Evolutionary conservation across 108 stramenopile species (phyloP), one percentile per base, ranked within the genome.

Genomic region (Chaetoceros muelleri): DNA sequence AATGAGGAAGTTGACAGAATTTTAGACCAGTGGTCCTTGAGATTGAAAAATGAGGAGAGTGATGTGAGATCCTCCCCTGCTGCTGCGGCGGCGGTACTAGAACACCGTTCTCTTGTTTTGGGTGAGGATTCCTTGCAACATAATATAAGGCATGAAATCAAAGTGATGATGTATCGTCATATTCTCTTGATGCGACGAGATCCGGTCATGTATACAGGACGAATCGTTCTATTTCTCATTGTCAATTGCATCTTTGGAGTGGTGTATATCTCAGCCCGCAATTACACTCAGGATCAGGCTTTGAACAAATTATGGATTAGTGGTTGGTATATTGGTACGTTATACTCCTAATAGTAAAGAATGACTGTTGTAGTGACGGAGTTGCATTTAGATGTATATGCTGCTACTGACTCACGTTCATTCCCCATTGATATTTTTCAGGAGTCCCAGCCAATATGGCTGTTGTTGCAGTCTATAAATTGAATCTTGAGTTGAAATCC

Each of bases 21-120:
- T 24, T 53, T 76, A 24, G 67, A 76, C 49, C 49, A 57, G 16
- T 76, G 66, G 66, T n/a, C n/a, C n/a, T n/a, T n/a, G n/a, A n/a
- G n/a, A n/a, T n/a, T n/a, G n/a, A n/a, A n/a, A n/a, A n/a, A n/a
- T n/a, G n/a, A n/a, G n/a, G n/a, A n/a, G n/a, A n/a, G n/a, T n/a
- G n/a, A n/a, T n/a, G n/a, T n/a, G n/a, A n/a, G n/a, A n/a, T n/a
- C n/a, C n/a, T n/a, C n/a, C n/a, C n/a, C n/a, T n/a, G n/a, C n/a
- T n/a, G n/a, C n/a, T n/a, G n/a, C n/a, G n/a, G n/a, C n/a, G n/a
- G n/a, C n/a, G n/a, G n/a, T n/a, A n/a, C n/a, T n/a, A n/a, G n/a
- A n/a, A n/a, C n/a, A n/a, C n/a, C n/a, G n/a, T n/a, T n/a, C n/a
- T n/a, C n/a, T n/a, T n/a, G n/a, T n/a, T n/a, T n/a, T n/a, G n/a